Evolutionary conservation across 2,329 filamentous ascomycete genomes (phyloP).

Genomic region (Calonectria naviculata): DNA sequence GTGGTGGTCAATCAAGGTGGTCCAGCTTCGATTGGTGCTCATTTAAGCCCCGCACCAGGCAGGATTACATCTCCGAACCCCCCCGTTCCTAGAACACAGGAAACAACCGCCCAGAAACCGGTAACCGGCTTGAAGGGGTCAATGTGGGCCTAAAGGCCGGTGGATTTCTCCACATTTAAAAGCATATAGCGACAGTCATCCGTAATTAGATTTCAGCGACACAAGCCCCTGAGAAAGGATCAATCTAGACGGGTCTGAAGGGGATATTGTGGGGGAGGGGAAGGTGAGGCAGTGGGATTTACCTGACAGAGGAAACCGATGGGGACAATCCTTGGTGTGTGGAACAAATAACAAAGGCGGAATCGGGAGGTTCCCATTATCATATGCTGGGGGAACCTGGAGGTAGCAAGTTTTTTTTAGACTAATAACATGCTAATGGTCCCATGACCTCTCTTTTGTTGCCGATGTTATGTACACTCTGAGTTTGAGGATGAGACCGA

Average conservation of each 20-base stretch:
- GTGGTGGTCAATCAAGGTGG: not conserved
- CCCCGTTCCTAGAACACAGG: not conserved
- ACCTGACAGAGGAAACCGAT: no score
- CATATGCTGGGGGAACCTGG: no score
- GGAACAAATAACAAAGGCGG: no score
- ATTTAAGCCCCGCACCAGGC: not conserved
- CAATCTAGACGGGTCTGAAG: no score
- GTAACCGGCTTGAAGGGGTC: slow-evolving; percentile 30
- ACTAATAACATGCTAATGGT: not conserved
- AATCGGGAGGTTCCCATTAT: not conserved
- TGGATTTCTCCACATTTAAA: no score
- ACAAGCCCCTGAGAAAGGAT: not conserved
- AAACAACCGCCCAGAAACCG: slow-evolving; percentile 12
- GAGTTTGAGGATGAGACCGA: not conserved
- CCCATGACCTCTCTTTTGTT: no score
- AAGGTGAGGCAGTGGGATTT: no score
- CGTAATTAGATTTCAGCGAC: no score
- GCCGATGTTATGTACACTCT: not conserved
- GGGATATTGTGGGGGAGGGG: no score
- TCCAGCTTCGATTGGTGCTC: not conserved
- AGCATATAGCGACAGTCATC: not conserved
- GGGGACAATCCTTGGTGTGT: no score
- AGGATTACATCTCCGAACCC: not conserved
- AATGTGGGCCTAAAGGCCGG: slow-evolving; percentile 32
- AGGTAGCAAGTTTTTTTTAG: not conserved